Evolutionary conservation across 1,284 basidiomycete genomes (phyloP).

Genomic region (Xanthoconium separans): DNA sequence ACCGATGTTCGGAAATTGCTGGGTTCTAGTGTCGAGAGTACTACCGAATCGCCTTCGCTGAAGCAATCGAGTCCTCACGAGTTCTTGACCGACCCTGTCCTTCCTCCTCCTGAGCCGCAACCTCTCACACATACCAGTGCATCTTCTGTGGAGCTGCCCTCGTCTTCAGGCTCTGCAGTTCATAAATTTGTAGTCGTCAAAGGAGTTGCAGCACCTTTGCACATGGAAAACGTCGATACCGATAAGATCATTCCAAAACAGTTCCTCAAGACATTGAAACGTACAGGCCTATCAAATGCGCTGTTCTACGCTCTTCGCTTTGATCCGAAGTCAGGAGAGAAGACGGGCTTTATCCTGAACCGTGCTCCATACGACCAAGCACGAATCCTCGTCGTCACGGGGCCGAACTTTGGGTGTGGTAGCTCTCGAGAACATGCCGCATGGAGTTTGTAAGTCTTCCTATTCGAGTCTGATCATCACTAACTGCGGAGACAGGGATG

Average conservation of each 20-base stretch:
- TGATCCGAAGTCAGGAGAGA: conserved; percentile 75
- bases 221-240: conserved; percentile 93
- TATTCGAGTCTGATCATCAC: background rate
- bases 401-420: conserved; percentile 93
- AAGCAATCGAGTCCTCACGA: conserved; percentile 72
- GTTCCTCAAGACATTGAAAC: conserved; percentile 93
- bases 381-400: conserved; percentile 87
- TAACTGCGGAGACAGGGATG: conserved; percentile 57
- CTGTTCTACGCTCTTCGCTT: conserved; percentile 86
- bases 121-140: conserved; percentile 36
- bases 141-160: conserved; percentile 42
- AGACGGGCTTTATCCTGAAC: conserved; percentile 90
- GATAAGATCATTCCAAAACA: conserved; percentile 98
- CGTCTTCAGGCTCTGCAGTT: conserved; percentile 60
- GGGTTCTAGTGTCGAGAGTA: conserved; percentile 46
- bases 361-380: conserved; percentile 79
- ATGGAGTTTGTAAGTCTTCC: conserved; percentile 80
- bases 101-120: conserved; percentile 63
- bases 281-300: conserved; percentile 88
- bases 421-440: conserved; percentile 94
- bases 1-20: conserved; percentile 88
- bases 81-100: conserved; percentile 74
- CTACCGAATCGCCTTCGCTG: conserved; percentile 50
- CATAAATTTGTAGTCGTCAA: conserved; percentile 80
- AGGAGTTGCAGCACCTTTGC: conserved; percentile 87